A percentile compares a stretch with the other conserved stretches of the same genome.
Evolutionary conservation across 2,329 filamentous ascomycete genomes (phyloP).

Genomic region (Teratosphaeria nubilosa): DNA sequence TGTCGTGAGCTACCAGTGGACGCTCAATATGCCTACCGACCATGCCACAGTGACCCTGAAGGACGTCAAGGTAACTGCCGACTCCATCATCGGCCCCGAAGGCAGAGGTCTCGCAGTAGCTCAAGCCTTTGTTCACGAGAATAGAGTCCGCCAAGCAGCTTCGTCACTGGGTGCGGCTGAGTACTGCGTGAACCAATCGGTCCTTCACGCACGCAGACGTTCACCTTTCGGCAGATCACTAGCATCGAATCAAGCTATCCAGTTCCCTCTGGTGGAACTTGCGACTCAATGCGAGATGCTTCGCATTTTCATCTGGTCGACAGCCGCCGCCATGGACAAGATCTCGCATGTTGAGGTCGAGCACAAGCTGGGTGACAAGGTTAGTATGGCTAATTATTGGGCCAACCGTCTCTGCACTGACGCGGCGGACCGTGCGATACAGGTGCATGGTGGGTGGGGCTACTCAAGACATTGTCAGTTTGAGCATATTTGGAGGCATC

Average conservation of each 20-base stretch:
- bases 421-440: slow-evolving; percentile 53
- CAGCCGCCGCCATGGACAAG: slow-evolving; percentile 51
- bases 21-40: slow-evolving; percentile 57
- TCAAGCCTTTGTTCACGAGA: slow-evolving; percentile 57
- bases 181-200: slow-evolving; percentile 49
- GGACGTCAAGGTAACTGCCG: slow-evolving; percentile 47
- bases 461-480: slow-evolving; percentile 51
- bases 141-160: slow-evolving; percentile 55
- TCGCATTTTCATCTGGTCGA: slow-evolving; percentile 50
- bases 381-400: slow-evolving; percentile 58
- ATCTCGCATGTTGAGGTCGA: slow-evolving; percentile 47
- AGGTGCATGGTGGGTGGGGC: slow-evolving; percentile 51
- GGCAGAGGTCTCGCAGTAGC: slow-evolving; percentile 50
- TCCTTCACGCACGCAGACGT: slow-evolving; percentile 46
- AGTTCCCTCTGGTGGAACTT: slow-evolving; percentile 54
- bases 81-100: slow-evolving; percentile 42
- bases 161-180: slow-evolving; percentile 49
- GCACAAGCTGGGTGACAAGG: slow-evolving; percentile 49
- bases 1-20: slow-evolving; percentile 53
- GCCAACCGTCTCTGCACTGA: slow-evolving; percentile 51
- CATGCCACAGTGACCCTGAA: slow-evolving; percentile 50
- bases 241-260: slow-evolving; percentile 52
- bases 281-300: slow-evolving; percentile 54
- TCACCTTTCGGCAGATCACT: slow-evolving; percentile 48
- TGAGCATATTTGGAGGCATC: slow-evolving; percentile 57